phyloP scores from a whole-genome alignment of 305 asterid genomes.

The Fraxinus greggii region DNA sequence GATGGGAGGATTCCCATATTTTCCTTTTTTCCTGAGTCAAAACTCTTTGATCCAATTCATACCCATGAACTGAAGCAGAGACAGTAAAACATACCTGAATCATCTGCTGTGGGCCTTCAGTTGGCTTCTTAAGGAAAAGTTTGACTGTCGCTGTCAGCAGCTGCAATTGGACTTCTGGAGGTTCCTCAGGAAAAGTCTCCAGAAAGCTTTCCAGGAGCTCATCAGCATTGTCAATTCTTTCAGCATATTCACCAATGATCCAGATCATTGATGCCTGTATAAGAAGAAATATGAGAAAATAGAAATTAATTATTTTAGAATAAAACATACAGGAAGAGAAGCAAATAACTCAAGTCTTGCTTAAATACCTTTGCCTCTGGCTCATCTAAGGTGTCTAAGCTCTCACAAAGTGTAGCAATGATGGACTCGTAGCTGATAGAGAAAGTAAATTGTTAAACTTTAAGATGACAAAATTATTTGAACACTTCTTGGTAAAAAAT shows the following conservation, averaged over 20 bases:
- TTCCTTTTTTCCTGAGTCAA: neutral
- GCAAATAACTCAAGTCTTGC: conserved; percentile 17
- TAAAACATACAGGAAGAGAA: conserved; percentile 17
- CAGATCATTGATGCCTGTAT: conserved; percentile 98
- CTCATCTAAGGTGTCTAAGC: conserved; percentile 96
- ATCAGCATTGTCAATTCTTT: conserved; percentile 98
- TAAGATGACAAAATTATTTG: conserved; percentile 17
- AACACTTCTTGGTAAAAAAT: neutral
- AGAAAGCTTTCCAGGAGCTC: conserved; percentile 98
- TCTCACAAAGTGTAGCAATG: conserved; percentile 98
- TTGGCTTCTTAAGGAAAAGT: conserved; percentile 97
- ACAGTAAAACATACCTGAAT: conserved; percentile 62
- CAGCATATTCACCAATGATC: conserved; percentile 99
- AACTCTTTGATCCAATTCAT: neutral
- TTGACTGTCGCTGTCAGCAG: conserved; percentile 94
- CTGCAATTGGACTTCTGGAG: conserved; percentile 96
- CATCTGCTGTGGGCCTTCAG: conserved; percentile 99
- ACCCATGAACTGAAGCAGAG: neutral
- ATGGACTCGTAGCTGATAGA: conserved; percentile 84
- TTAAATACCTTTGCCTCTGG: conserved; percentile 95
- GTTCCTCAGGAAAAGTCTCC: conserved; percentile 97
- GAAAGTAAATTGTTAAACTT: conserved; percentile 8
- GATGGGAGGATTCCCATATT: neutral
- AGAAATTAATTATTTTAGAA: neutral
- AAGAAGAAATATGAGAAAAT: conserved; percentile 15